Conservation (phyloP, 179 eudicot genomes). For the Monotropa hypopitys region DNA sequence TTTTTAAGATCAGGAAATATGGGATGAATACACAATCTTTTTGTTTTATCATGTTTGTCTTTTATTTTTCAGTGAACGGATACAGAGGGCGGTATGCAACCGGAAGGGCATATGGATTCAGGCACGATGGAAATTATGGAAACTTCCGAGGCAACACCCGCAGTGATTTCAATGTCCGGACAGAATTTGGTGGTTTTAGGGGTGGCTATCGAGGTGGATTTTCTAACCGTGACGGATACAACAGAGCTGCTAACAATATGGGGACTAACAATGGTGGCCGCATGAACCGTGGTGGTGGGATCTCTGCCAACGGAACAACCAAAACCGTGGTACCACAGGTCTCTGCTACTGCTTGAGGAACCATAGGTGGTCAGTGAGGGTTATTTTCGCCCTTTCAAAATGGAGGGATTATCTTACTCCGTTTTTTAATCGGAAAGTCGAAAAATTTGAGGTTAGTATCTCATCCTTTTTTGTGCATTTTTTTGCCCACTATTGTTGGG, state of each 20-base stretch:
- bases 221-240: slow-evolving; percentile 43
- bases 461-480: too few species aligned
- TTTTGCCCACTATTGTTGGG: too few species aligned
- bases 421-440: too few species aligned
- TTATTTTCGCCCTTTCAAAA: neutral
- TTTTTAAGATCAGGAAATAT: neutral
- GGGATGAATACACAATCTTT: neutral
- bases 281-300: slow-evolving; percentile 38
- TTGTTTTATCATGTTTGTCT: neutral
- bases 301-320: slow-evolving; percentile 20
- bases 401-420: neutral
- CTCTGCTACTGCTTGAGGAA: slow-evolving; percentile 37
- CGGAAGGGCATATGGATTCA: slow-evolving; percentile 50
- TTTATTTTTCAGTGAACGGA: slow-evolving; percentile 25
- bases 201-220: slow-evolving; percentile 38
- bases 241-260: slow-evolving; percentile 24
- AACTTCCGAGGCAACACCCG: slow-evolving; percentile 45
- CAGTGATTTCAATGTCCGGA: slow-evolving; percentile 36
- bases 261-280: slow-evolving; percentile 29
- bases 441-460: too few species aligned
- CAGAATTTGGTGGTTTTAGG: slow-evolving; percentile 36
- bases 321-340: slow-evolving; percentile 35
- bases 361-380: neutral
- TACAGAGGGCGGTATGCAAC: slow-evolving; percentile 40
- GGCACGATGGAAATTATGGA: slow-evolving; percentile 52